Evolutionary conservation across 2,329 filamentous ascomycete genomes (phyloP), one percentile per base, ranked within the genome.

Genomic region (Hypoxylon sp.): DNA sequence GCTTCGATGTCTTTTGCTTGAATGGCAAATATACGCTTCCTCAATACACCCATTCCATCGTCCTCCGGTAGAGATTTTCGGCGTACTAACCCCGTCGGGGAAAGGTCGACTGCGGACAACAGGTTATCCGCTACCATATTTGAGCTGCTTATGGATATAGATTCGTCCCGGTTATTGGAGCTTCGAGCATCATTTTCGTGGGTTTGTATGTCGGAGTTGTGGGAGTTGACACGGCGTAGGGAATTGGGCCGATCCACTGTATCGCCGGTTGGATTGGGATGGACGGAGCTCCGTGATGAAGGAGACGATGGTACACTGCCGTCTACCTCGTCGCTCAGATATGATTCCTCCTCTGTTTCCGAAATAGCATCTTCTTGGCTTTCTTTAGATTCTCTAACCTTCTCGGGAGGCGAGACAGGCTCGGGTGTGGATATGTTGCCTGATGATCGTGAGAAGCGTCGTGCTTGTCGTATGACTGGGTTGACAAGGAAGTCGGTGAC

Each of bases 31-130:
- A 96, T 93, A 68, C 87, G 88, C 69, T 82, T 84, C 73, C 93
- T 85, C 73, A 95, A 79, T 60, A 81, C 79, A 17, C 86, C 83
- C 90, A 93, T 94, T 48, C 93, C 93, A 82, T 96, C 93, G 75
- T 95, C 91, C 75, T 91, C 93, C 0, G 92, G 92, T 43, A 93
- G 77, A 43, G 76, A 66, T 49, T 73, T 69, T 41, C 68, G 69
- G 48, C 69, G 67, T 63, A 36, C 45, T 13, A 46, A 56, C 46
- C 61, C 52, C 28, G 52, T 49, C 1, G 56, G 41, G 32, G 65
- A 45, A 10, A 50, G 46, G 28, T 51, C 45, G 5, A n/a, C 48
- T 4, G 56, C 45, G 10, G 70, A 61, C 38, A 63, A 46, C 3
- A 51, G 48, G 34, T 60, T 65, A 7, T 63, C 51, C 17, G 64